Evolutionary conservation across 176 grass and related monocot genomes (phyloP).

Genomic region (Eragrostis curvula): DNA sequence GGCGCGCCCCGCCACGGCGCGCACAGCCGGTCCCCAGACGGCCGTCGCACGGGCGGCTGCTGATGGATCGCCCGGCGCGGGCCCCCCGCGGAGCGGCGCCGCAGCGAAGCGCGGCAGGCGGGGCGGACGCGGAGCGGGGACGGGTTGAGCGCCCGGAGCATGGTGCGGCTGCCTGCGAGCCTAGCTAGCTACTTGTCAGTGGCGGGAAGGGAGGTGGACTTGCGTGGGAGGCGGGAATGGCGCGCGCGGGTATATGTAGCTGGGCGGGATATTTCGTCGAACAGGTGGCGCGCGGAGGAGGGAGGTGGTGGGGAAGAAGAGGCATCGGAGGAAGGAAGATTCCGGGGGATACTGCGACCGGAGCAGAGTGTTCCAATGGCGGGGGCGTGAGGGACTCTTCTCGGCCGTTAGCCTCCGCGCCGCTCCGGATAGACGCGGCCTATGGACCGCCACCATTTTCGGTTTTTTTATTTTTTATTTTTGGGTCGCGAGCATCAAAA

Average conservation of each 20-base stretch:
- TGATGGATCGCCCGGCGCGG: constrained; percentile 62
- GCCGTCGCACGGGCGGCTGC: constrained; percentile 75
- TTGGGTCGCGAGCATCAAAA: not conserved
- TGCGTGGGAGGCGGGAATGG: constrained; percentile 16
- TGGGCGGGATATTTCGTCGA: constrained; percentile 70
- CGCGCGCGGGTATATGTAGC: constrained; percentile 34
- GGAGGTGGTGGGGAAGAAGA: not conserved
- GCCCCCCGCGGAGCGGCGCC: constrained; percentile 9
- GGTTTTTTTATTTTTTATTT: too few species aligned
- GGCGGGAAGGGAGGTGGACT: not conserved
- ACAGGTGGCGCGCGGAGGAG: constrained; percentile 44
- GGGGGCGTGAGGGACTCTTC: constrained; percentile 52
- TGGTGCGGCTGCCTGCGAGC: constrained; percentile 6
- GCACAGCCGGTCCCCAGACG: constrained; percentile 49
- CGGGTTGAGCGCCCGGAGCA: constrained; percentile 71
- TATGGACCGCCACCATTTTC: constrained; percentile 9
- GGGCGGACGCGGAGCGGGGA: constrained; percentile 62
- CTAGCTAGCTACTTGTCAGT: not conserved
- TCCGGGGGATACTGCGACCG: constrained; percentile 47
- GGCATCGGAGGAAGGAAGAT: constrained; percentile 83
- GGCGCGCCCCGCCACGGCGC: constrained; percentile 50
- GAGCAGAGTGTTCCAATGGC: constrained; percentile 35
- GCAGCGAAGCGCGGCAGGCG: constrained; percentile 51
- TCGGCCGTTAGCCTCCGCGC: constrained; percentile 22
- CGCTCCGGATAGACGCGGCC: not conserved